phyloP scores from a whole-genome alignment of 139 green algal species.

The Coelastrella sp. region DNA sequence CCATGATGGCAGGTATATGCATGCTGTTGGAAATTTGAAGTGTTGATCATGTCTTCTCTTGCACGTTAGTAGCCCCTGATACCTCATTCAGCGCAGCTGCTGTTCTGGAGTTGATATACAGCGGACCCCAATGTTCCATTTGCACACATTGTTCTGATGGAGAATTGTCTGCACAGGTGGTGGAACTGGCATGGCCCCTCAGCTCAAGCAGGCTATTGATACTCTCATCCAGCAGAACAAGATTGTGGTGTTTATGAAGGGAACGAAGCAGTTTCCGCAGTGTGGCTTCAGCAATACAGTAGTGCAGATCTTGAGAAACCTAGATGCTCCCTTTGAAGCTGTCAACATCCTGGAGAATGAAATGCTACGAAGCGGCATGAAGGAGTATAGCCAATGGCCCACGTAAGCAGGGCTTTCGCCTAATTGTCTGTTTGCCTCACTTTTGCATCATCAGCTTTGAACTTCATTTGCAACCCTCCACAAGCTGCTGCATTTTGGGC shows the following conservation, averaged over 20 bases:
- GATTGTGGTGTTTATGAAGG: slow-evolving; percentile 95
- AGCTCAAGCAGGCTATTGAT: slow-evolving; percentile 81
- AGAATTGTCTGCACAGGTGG: slow-evolving; percentile 10
- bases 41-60: too few species aligned
- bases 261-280: slow-evolving; percentile 89
- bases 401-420: slow-evolving; percentile 22
- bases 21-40: not conserved
- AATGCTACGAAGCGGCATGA: slow-evolving; percentile 86
- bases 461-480: not conserved
- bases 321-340: slow-evolving; percentile 77
- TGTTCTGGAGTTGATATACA: too few species aligned
- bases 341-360: slow-evolving; percentile 98
- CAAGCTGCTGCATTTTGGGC: not conserved
- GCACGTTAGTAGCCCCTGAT: too few species aligned
- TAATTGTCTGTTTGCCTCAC: not conserved
- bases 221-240: slow-evolving; percentile 82
- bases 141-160: too few species aligned
- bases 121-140: too few species aligned
- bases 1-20: slow-evolving; percentile 20
- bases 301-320: slow-evolving; percentile 90
- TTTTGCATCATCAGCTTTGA: not conserved
- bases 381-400: slow-evolving; percentile 80
- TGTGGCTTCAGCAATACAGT: slow-evolving; percentile 98
- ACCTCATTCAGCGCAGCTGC: too few species aligned
- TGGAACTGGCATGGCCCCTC: slow-evolving; percentile 63